These are phyloP conservation scores for Leptographium wingfieldii DNA, from an alignment of 2,329 filamentous ascomycete genomes.

Conservation along the genomic window DNA sequence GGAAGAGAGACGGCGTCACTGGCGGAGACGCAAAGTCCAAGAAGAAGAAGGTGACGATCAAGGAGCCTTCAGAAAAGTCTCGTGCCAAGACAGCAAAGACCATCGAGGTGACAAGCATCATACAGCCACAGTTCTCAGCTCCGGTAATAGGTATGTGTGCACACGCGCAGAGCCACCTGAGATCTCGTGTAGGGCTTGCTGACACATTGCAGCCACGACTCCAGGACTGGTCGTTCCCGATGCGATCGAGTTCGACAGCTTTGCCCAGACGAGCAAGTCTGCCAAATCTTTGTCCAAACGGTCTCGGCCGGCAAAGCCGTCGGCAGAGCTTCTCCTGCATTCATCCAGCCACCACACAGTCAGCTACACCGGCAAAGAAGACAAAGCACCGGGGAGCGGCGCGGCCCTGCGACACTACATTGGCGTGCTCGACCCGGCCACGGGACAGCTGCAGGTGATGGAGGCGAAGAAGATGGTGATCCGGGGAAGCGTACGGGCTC, in stretches of 20 bases:
- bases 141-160: slow-evolving; percentile 25
- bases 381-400: slow-evolving; percentile 27
- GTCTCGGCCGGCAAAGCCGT: slow-evolving; percentile 17
- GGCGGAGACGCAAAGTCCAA: slow-evolving; percentile 26
- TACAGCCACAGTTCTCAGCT: slow-evolving; percentile 32
- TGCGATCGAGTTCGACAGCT: slow-evolving; percentile 33
- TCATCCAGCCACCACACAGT: slow-evolving; percentile 43
- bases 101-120: slow-evolving; percentile 33
- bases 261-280: slow-evolving; percentile 26
- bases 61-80: slow-evolving; percentile 18
- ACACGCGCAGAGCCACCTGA: neutral
- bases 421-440: slow-evolving; percentile 49
- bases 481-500: slow-evolving; percentile 42
- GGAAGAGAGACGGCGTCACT: slow-evolving; percentile 35
- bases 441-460: slow-evolving; percentile 45
- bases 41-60: slow-evolving; percentile 40
- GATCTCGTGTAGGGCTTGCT: neutral
- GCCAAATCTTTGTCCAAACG: slow-evolving; percentile 16
- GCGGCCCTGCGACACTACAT: slow-evolving; percentile 48
- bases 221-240: slow-evolving; percentile 26
- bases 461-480: slow-evolving; percentile 53
- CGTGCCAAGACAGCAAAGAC: slow-evolving; percentile 16
- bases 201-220: slow-evolving; percentile 22
- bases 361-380: slow-evolving; percentile 47
- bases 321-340: slow-evolving; percentile 42